Conservation (phyloP, 2,329 filamentous ascomycete species). For the Pyrenochaeta sp. region DNA sequence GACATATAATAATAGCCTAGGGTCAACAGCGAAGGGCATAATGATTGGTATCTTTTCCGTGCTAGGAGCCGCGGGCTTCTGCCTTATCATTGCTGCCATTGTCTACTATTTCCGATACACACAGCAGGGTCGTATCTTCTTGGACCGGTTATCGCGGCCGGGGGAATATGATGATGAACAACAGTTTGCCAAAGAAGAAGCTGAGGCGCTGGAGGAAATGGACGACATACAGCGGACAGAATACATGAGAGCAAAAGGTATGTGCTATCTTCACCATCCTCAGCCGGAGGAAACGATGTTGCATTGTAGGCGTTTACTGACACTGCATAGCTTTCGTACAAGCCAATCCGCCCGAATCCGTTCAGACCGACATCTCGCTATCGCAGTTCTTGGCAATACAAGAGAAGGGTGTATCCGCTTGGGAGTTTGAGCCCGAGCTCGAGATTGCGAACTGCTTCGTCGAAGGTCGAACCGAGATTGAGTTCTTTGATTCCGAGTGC, state of each 20-base stretch:
- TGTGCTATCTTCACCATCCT: constrained; percentile 20
- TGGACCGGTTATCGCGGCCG: constrained; percentile 90
- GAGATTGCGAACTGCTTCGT: constrained; percentile 99
- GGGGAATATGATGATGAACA: constrained; percentile 99
- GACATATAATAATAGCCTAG: constrained; percentile 40
- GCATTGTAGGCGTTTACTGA: constrained; percentile 10
- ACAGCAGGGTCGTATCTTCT: constrained; percentile 83
- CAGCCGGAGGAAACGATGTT: neutral
- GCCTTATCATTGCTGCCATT: constrained; percentile 78
- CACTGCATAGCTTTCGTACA: constrained; percentile 79
- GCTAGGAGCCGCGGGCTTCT: constrained; percentile 87
- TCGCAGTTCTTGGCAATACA: constrained; percentile 98
- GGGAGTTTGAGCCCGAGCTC: constrained; percentile 99
- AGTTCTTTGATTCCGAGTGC: constrained; percentile 98
- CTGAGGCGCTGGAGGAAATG: constrained; percentile 93
- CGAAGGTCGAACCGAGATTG: constrained; percentile 93
- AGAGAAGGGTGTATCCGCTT: constrained; percentile 98
- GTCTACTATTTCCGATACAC: constrained; percentile 97
- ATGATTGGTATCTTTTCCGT: constrained; percentile 95
- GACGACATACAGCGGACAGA: constrained; percentile 90
- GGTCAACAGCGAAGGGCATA: constrained; percentile 76
- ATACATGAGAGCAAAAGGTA: constrained; percentile 95
- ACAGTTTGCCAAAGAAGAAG: constrained; percentile 91
- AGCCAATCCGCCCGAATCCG: constrained; percentile 91
- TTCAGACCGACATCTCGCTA: constrained; percentile 95